Evolutionary conservation across 2,329 filamentous ascomycete genomes (phyloP).

Genomic region (Alternaria rosae): DNA sequence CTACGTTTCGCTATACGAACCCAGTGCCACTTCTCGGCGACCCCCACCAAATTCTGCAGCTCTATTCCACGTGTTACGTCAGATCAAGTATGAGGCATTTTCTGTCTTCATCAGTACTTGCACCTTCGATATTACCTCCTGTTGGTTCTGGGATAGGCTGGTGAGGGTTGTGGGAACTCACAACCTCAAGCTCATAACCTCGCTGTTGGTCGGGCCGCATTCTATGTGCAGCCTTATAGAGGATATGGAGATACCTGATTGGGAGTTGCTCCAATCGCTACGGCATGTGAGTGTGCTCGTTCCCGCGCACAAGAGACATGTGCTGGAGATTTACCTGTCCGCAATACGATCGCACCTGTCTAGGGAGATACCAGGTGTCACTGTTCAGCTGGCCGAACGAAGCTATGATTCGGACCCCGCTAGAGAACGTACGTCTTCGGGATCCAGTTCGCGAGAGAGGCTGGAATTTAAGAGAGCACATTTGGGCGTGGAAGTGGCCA

Average conservation of each 20-base stretch:
- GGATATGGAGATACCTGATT: background rate
- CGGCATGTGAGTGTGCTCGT: background rate
- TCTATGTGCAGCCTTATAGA: background rate
- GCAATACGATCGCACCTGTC: too few relatives aligned
- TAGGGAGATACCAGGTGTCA: background rate
- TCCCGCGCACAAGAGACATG: too few relatives aligned
- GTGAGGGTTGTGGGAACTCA: background rate
- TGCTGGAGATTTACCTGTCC: too few relatives aligned
- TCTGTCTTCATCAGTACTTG: background rate
- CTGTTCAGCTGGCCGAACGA: background rate
- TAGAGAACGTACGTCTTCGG: background rate
- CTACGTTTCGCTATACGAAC: background rate
- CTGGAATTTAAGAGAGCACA: constrained; percentile 27
- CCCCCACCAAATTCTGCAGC: background rate
- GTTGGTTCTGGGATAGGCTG: background rate
- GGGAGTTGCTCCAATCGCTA: background rate
- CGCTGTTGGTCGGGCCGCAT: background rate
- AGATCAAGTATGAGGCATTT: background rate
- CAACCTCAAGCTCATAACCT: background rate
- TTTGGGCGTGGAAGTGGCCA: constrained; percentile 30
- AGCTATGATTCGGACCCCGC: too few relatives aligned
- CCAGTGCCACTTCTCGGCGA: background rate
- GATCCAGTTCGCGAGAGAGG: background rate
- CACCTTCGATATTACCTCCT: background rate
- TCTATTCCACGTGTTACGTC: background rate